A percentile compares a stretch with the other conserved stretches of the same genome.
Conservation (phyloP, 768 basidiomycete species). For the Phlebiopsis gigantea region DNA sequence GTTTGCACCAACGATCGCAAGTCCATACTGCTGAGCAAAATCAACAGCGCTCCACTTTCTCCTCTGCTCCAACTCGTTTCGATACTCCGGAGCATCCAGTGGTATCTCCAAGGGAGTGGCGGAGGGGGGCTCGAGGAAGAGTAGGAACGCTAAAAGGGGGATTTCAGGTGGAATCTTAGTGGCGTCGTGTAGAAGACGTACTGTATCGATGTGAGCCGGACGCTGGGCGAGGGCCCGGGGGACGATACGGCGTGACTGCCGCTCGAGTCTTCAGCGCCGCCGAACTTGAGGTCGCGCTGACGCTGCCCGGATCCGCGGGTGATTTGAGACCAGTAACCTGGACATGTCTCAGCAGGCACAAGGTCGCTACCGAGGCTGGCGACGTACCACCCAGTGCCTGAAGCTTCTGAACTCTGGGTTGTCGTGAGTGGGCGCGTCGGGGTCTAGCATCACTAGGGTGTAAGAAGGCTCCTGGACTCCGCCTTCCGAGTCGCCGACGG, state of each 20-base stretch:
- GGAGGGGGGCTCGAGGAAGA: conserved; percentile 51
- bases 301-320: conserved; percentile 20
- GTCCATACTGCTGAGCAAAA: conserved; percentile 46
- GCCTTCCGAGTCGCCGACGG: conserved; percentile 5
- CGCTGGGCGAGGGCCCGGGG: conserved; percentile 50
- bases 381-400: conserved; percentile 30
- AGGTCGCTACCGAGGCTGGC: too few relatives aligned
- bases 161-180: too few relatives aligned
- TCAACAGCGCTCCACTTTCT: conserved; percentile 47
- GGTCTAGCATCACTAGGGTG: conserved; percentile 37
- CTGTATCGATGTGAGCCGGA: conserved; percentile 57
- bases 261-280: conserved; percentile 37
- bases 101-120: conserved; percentile 41
- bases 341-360: too few relatives aligned
- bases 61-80: conserved; percentile 36
- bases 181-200: too few relatives aligned
- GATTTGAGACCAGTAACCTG: conserved; percentile 37
- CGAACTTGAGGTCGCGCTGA: conserved; percentile 28
- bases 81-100: conserved; percentile 37
- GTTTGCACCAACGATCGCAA: conserved; percentile 58
- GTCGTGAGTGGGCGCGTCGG: conserved; percentile 26
- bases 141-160: conserved; percentile 48
- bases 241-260: conserved; percentile 49
- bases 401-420: conserved; percentile 23
- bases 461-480: conserved; percentile 19